Evolutionary conservation across 129 eudicot genomes (phyloP).

Genomic region (Flaveria brownii): DNA sequence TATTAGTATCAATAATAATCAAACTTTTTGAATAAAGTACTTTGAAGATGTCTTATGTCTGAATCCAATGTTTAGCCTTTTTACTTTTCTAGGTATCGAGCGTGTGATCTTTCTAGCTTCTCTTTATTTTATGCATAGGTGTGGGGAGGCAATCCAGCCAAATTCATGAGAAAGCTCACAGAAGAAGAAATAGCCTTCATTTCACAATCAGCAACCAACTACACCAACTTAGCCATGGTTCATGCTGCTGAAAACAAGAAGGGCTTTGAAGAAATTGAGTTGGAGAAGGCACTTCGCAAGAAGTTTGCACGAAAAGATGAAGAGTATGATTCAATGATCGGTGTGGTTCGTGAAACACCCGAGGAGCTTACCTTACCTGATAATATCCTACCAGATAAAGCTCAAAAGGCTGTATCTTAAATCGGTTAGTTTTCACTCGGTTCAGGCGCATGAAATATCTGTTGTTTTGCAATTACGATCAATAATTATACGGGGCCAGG

Average conservation of each 20-base stretch:
- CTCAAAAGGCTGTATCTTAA: conserved; percentile 48
- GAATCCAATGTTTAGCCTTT: not conserved
- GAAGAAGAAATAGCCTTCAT: conserved; percentile 91
- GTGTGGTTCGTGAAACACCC: conserved; percentile 80
- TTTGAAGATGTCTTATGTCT: too few relatives aligned
- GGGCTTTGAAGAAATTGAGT: conserved; percentile 68
- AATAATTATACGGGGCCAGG: conserved; percentile 55
- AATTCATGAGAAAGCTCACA: conserved; percentile 90
- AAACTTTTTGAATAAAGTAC: not conserved
- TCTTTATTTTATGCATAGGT: conserved; percentile 40
- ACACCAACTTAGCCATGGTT: conserved; percentile 73
- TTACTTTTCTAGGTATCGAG: not conserved
- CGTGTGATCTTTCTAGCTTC: not conserved
- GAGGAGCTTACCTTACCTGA: conserved; percentile 67
- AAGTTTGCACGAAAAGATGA: conserved; percentile 72
- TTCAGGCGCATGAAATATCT: conserved; percentile 12
- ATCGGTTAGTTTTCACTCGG: not conserved
- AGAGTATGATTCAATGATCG: conserved; percentile 75
- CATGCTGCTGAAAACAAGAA: conserved; percentile 91
- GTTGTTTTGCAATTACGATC: conserved; percentile 30
- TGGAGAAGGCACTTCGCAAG: conserved; percentile 80
- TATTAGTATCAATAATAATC: not conserved
- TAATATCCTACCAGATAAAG: conserved; percentile 56
- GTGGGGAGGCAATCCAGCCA: conserved; percentile 99
- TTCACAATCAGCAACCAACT: conserved; percentile 82